These are phyloP conservation scores for Neonectria neomacrospora DNA, from an alignment of 2,329 filamentous ascomycete genomes.

Conservation along the genomic window DNA sequence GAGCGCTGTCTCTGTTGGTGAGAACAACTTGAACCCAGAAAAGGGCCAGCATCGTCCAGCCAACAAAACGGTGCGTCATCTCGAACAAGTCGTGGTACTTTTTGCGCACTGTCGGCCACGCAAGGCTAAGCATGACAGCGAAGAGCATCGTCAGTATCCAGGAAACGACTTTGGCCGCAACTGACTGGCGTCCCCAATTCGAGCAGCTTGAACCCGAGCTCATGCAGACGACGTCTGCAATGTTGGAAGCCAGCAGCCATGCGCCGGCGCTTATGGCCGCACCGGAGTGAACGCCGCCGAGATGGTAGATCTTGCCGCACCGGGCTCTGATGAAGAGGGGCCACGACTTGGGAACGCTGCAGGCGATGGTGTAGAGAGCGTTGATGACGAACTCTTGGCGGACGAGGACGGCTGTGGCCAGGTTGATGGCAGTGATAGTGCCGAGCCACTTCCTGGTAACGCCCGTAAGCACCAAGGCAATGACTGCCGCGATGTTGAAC, in stretches of 20 bases:
- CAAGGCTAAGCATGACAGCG: constrained; percentile 67
- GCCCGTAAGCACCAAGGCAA: constrained; percentile 52
- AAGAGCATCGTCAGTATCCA: constrained; percentile 71
- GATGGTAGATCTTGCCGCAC: constrained; percentile 62
- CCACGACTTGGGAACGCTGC: constrained; percentile 57
- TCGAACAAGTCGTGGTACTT: constrained; percentile 77
- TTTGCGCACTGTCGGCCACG: constrained; percentile 71
- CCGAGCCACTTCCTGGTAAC: constrained; percentile 52
- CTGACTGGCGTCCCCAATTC: constrained; percentile 46
- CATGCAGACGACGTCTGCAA: constrained; percentile 40
- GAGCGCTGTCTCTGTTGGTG: constrained; percentile 56
- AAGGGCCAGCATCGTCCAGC: constrained; percentile 73
- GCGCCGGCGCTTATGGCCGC: constrained; percentile 59
- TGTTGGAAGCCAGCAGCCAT: constrained; percentile 59
- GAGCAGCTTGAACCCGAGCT: constrained; percentile 34
- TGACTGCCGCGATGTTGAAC: constrained; percentile 61
- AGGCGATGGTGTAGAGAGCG: constrained; percentile 58
- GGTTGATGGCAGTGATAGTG: constrained; percentile 59
- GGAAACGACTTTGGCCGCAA: constrained; percentile 59
- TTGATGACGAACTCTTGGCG: constrained; percentile 67
- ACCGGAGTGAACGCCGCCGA: constrained; percentile 63
- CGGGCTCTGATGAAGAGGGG: constrained; percentile 60
- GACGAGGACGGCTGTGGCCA: constrained; percentile 60
- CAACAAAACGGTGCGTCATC: constrained; percentile 74
- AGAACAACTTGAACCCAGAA: constrained; percentile 74